Evolutionary conservation across 2,329 filamentous ascomycete species (phyloP), one percentile per base, ranked within the genome.

Genomic region (Penicillium sp.): DNA sequence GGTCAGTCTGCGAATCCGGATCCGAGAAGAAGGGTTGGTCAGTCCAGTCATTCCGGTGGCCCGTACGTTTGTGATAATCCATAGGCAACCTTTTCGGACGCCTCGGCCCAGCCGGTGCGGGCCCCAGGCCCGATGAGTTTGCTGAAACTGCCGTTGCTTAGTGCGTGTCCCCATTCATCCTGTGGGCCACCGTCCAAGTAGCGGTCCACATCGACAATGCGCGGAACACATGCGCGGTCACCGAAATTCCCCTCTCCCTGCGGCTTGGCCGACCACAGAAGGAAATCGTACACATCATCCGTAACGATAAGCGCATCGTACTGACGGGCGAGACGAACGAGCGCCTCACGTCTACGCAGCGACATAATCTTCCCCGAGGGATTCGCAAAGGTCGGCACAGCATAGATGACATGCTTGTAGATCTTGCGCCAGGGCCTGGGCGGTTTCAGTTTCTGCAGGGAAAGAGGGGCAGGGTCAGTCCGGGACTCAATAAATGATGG

Each of bases 251-350:
- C 29, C 45, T 54, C 42, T 13, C 37, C 47, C n/a, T 55, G 53
- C 0, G 63, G 37, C 42, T 75, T 67, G 0, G 77, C 65, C 3
- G 84, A 82, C 90, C 91, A 97, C 69, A 92, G 89, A 6, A 97
- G 79, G 61, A 93, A 88, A 71, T 97, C 93, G 69, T 99, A 99
- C 10, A 97, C 91, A 71, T 99, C 94, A 74, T 97, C 93, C 46
- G 84, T 84, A 29, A 97, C 80, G 52, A 97, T 74, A n/a, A 97
- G 80, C 7, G 90, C 90, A 70, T 97, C 86, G 69, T 88, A 85
- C 55, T 86, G 79, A 54, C 93, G 82, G 0, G 93, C 93, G 7
- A 97, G 74, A n/a, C 78, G 77, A 25, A 97, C 85, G 4, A 97
- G 80, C 12, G 78, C 78, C 59, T 86, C 76, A 4, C 94, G 83